phyloP scores from a whole-genome alignment of 116 monocot species.

The Papilionanthe hybrid region DNA sequence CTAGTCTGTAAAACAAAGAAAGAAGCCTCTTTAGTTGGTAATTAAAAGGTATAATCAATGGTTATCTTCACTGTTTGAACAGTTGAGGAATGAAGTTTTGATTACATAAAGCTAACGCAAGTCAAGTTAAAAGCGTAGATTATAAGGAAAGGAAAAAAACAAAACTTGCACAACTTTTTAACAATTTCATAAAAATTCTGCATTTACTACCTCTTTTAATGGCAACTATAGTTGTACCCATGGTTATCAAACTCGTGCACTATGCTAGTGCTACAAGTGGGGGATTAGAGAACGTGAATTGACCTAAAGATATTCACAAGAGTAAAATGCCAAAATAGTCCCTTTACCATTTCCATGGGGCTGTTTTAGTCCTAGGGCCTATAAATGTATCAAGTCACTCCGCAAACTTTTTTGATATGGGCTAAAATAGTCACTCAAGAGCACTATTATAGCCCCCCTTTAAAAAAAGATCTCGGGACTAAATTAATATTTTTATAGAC shows the following conservation, averaged over 20 bases:
- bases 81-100: not conserved
- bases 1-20: constrained; percentile 40
- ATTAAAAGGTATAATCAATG: not conserved
- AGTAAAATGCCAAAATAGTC: not conserved
- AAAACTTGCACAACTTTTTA: not conserved
- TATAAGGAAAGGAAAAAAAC: not conserved
- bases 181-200: not conserved
- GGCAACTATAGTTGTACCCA: not conserved
- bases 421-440: too few species aligned
- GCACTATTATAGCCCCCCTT: too few species aligned
- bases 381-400: too few species aligned
- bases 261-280: not conserved
- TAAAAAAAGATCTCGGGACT: too few species aligned
- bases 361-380: too few species aligned
- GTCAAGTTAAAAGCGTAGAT: not conserved
- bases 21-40: not conserved
- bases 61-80: too few species aligned
- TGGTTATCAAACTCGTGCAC: not conserved
- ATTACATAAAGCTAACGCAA: not conserved
- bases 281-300: not conserved
- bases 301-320: not conserved
- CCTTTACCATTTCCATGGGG: too few species aligned
- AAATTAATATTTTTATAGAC: too few species aligned
- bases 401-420: too few species aligned
- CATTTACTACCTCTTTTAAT: not conserved